Evolutionary conservation across 2,329 filamentous ascomycete species (phyloP).

Genomic region (Dothistroma septosporum): DNA sequence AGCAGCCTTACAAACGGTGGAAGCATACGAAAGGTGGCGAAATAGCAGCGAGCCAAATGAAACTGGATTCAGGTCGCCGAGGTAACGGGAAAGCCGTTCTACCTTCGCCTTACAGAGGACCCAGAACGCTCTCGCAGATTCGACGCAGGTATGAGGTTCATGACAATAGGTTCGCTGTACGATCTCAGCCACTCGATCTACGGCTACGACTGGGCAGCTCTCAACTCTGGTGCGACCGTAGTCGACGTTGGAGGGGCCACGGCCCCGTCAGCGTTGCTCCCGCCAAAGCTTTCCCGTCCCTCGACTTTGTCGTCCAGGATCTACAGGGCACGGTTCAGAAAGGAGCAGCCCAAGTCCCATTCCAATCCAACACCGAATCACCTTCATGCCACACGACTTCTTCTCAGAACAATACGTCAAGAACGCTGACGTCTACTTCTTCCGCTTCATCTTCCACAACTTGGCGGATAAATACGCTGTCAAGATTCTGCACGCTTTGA

Average conservation of each 20-base stretch:
- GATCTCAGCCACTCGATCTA: background rate
- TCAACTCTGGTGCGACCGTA: slow-evolving; percentile 2
- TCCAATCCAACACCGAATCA: background rate
- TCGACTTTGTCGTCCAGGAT: slow-evolving; percentile 10
- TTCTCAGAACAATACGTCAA: slow-evolving; percentile 18
- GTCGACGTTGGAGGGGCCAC: slow-evolving; percentile 23
- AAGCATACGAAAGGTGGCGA: too few relatives aligned
- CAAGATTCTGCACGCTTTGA: slow-evolving; percentile 17
- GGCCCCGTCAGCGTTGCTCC: slow-evolving; percentile 20
- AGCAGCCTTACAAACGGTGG: too few relatives aligned
- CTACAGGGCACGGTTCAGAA: too few relatives aligned
- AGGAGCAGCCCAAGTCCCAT: background rate
- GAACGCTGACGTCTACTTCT: slow-evolving; percentile 29
- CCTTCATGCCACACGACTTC: slow-evolving; percentile 11
- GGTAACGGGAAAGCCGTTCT: too few relatives aligned
- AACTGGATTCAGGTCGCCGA: too few relatives aligned
- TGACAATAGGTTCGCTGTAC: too few relatives aligned
- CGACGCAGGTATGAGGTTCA: too few relatives aligned
- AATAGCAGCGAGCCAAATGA: too few relatives aligned
- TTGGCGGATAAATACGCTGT: slow-evolving; percentile 20
- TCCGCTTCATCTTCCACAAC: slow-evolving; percentile 22
- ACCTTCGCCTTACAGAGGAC: too few relatives aligned
- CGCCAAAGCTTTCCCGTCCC: slow-evolving; percentile 14
- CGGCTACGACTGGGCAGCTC: background rate
- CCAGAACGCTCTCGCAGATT: too few relatives aligned